Conservation (phyloP, 2,329 filamentous ascomycete species). For the Stachybotrys chlorohalonatus region DNA sequence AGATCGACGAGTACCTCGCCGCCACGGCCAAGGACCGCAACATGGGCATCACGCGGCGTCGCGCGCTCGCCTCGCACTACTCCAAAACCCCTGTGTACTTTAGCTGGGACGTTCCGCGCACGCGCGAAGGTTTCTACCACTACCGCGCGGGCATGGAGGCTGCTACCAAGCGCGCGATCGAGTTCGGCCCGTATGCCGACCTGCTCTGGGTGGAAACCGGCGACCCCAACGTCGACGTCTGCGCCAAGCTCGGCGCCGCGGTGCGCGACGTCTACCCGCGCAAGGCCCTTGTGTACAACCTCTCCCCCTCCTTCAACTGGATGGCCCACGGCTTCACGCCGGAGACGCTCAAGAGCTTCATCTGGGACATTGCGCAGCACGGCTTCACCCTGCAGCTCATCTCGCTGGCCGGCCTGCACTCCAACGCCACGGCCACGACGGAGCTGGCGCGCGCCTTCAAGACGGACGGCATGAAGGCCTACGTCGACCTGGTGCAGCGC, state of each 20-base stretch:
- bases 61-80: slow-evolving; percentile 59
- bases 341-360: slow-evolving; percentile 75
- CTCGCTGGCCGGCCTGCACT: slow-evolving; percentile 57
- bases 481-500: slow-evolving; percentile 86
- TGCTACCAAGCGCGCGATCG: slow-evolving; percentile 86
- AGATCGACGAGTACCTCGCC: slow-evolving; percentile 58
- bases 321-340: slow-evolving; percentile 88
- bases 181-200: slow-evolving; percentile 87
- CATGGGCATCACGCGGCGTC: slow-evolving; percentile 69
- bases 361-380: slow-evolving; percentile 91
- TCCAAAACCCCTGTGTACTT: slow-evolving; percentile 65
- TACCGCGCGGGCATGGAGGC: slow-evolving; percentile 76
- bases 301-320: slow-evolving; percentile 98
- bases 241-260: slow-evolving; percentile 62
- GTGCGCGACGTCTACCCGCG: slow-evolving; percentile 62
- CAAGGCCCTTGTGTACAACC: slow-evolving; percentile 93
- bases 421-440: slow-evolving; percentile 53
- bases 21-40: slow-evolving; percentile 56
- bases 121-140: slow-evolving; percentile 89
- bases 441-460: slow-evolving; percentile 80
- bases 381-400: slow-evolving; percentile 67
- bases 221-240: slow-evolving; percentile 73
- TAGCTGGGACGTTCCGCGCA: slow-evolving; percentile 86
- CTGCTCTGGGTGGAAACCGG: slow-evolving; percentile 96
- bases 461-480: slow-evolving; percentile 89